These are phyloP conservation scores for Babesia bigemina DNA, from an alignment of 169 alveolate genomes.

Conservation along the genomic window DNA sequence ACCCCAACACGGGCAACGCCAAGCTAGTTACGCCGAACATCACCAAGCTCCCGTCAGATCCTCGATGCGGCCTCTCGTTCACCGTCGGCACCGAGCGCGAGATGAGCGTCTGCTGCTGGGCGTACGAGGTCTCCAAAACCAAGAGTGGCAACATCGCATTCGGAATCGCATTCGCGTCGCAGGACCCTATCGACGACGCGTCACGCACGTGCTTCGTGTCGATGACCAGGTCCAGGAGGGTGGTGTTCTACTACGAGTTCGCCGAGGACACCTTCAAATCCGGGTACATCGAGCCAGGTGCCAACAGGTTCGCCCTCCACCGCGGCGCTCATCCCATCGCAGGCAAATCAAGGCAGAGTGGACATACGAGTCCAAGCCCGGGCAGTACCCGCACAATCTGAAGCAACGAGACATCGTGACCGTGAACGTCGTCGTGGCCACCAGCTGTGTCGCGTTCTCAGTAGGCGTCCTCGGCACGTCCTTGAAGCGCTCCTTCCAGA, in stretches of 20 bases:
- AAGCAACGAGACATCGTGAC: conserved; percentile 39
- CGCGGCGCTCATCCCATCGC: neutral
- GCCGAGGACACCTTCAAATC: conserved; percentile 50
- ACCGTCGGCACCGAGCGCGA: conserved; percentile 61
- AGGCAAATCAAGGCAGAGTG: conserved; percentile 39
- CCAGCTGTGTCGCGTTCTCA: conserved; percentile 28
- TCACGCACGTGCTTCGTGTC: conserved; percentile 36
- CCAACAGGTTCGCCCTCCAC: neutral
- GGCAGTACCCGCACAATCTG: conserved; percentile 12
- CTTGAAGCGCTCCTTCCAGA: conserved; percentile 19
- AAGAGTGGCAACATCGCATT: conserved; percentile 40
- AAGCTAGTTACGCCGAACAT: conserved; percentile 51
- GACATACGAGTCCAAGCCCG: conserved; percentile 47
- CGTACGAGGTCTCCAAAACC: conserved; percentile 59
- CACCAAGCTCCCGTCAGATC: neutral
- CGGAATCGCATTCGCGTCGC: conserved; percentile 48
- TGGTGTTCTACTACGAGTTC: conserved; percentile 60
- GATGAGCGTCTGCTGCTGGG: conserved; percentile 53
- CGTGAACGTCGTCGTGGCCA: conserved; percentile 30
- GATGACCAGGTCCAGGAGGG: conserved; percentile 29
- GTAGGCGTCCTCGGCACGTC: conserved; percentile 24
- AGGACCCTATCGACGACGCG: conserved; percentile 53
- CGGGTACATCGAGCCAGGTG: conserved; percentile 41
- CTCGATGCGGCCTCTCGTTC: conserved; percentile 2
- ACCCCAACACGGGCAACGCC: conserved; percentile 55